A percentile compares a stretch with the other conserved stretches of the same genome.
Conservation (phyloP, 345 rosid species). For the Aquilaria sinensis region DNA sequence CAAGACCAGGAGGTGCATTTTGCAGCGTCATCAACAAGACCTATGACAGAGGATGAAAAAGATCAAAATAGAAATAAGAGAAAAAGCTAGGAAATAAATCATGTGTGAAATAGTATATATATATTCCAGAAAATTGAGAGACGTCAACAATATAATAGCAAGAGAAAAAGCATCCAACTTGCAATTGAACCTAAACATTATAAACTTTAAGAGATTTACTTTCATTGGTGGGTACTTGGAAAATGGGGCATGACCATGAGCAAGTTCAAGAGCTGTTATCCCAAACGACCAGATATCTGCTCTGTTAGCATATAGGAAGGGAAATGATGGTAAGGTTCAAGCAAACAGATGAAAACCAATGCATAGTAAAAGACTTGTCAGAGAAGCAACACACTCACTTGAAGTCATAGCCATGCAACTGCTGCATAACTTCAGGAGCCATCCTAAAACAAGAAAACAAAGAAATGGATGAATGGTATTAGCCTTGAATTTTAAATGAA, state of each 20-base stretch:
- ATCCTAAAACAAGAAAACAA: conserved; percentile 52
- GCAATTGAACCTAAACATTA: conserved; percentile 6
- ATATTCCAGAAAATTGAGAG: not conserved
- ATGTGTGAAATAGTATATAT: no score
- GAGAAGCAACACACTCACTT: conserved; percentile 58
- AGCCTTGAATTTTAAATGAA: not conserved
- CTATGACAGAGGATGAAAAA: conserved; percentile 29
- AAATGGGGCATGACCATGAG: conserved; percentile 99
- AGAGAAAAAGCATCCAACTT: conserved; percentile 4
- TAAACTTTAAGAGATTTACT: conserved; percentile 39
- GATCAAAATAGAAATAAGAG: conserved; percentile 13
- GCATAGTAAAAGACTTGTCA: not conserved
- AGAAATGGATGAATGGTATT: conserved; percentile 4
- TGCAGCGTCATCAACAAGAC: conserved; percentile 98
- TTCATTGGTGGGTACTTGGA: conserved; percentile 99
- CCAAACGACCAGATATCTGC: conserved; percentile 99
- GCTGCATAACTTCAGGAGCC: conserved; percentile 99
- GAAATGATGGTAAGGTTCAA: conserved; percentile 3
- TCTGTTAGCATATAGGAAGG: conserved; percentile 38
- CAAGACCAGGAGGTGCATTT: conserved; percentile 99
- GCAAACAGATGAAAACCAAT: conserved; percentile 7
- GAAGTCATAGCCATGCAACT: conserved; percentile 98
- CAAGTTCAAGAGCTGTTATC: conserved; percentile 97
- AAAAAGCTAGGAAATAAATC: conserved; percentile 2
- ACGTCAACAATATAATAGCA: not conserved